Base-by-base conservation (phyloP, 1,284 basidiomycete genomes). In the Cystobasidium slooffiae region DNA sequence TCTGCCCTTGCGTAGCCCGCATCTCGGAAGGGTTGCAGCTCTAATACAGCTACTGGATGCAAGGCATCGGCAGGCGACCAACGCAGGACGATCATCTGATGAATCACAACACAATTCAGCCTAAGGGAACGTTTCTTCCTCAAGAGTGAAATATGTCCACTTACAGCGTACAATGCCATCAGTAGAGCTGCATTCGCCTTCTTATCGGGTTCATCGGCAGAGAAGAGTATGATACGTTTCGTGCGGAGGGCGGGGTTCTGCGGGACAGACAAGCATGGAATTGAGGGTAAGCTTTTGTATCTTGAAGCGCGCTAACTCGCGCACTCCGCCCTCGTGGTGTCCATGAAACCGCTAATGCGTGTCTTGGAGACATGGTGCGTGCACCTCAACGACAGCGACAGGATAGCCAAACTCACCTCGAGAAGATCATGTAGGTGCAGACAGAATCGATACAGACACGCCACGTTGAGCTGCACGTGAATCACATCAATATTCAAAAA, bases 181-280 rank as follows among this genome's bases (percentile, higher is more conserved):
- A 99, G 84, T 47, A 98, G 84, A 0, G 94, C 94, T 2, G 96
- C 92, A 81, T 98, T 99, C 4, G 95, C 93, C 83, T 98, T 99
- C 76, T 87, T 85, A 76, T 89, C 87, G 1, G 95, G 90, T 77
- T 94, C 90, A 79, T 88, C 87, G 16, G 91, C 91, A 12, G 94
- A 91, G 83, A 97, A 99, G 20, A 99, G 85, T 22, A 97, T 92
- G 20, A 99, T 86, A 47, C 90, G 86, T 79, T 90, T 87, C 9
- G 86, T 84, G 18, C 85, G 83, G 58, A 91, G 85, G 62, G 89
- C 88, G 77, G 87, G 86, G 80, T 92, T 91, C 90, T 92, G 76
- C 46, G 82, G 80, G 78, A 37, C 1, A 56, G 55, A 37, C 31
- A 31, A 31, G 31, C 31, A 31, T 2, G 31, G 31, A 1, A 31